phyloP scores from a whole-genome alignment of 495 filamentous ascomycete species.

The Talaromyces stipitatus region DNA sequence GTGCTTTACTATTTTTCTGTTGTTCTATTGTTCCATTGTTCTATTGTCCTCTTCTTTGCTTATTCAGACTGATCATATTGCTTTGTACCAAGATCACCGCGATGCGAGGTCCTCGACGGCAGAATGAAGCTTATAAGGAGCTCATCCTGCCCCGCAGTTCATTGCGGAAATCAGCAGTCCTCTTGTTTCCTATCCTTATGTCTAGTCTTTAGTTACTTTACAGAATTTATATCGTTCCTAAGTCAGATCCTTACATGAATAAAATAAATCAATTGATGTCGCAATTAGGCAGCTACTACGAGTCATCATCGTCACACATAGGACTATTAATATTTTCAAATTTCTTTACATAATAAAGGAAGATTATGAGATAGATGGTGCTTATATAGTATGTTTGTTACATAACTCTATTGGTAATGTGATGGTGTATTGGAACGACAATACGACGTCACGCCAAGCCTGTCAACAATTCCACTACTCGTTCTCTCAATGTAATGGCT shows the following conservation, averaged over 20 bases:
- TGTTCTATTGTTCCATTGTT: too few species aligned
- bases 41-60: too few species aligned
- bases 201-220: not conserved
- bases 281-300: not conserved
- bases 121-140: not conserved
- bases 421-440: constrained; percentile 1
- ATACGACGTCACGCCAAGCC: not conserved
- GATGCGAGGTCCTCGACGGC: not conserved
- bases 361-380: too few species aligned
- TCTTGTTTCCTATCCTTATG: not conserved
- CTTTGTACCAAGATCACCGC: not conserved
- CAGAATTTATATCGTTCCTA: not conserved
- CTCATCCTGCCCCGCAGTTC: not conserved
- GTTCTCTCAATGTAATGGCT: not conserved
- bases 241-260: constrained; percentile 1
- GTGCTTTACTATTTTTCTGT: not conserved
- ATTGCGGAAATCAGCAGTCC: not conserved
- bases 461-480: too few species aligned
- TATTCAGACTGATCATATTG: too few species aligned
- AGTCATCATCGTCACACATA: too few species aligned
- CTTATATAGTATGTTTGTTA: too few species aligned
- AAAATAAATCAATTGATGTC: constrained; percentile 1
- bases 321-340: too few species aligned
- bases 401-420: not conserved
- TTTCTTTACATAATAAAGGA: too few species aligned